These are phyloP conservation scores for Penicillium sumatraense DNA, from an alignment of 2,329 filamentous ascomycete genomes.

Conservation along the genomic window DNA sequence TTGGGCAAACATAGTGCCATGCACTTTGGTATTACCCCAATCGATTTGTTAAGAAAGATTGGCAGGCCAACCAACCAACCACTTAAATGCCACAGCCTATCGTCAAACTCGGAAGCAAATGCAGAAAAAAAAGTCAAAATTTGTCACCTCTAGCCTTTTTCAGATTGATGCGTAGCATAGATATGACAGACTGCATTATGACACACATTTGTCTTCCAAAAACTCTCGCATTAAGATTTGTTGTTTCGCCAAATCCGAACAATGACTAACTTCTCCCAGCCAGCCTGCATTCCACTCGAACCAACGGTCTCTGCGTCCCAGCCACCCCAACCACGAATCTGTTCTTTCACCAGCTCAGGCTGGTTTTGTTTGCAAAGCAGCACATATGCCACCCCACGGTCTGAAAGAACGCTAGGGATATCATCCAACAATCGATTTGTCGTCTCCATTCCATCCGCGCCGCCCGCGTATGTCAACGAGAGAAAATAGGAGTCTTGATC, in stretches of 20 bases:
- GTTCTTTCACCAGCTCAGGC: slow-evolving; percentile 72
- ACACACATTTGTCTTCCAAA: neutral
- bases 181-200: neutral
- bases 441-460: slow-evolving; percentile 89
- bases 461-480: slow-evolving; percentile 86
- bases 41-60: neutral
- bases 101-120: neutral
- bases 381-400: slow-evolving; percentile 81
- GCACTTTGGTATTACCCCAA: neutral
- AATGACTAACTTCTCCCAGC: slow-evolving; percentile 93
- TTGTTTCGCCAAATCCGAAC: slow-evolving; percentile 75
- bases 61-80: neutral
- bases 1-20: neutral
- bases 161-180: neutral
- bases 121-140: neutral
- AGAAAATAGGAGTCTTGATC: slow-evolving; percentile 84
- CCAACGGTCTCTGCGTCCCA: slow-evolving; percentile 83
- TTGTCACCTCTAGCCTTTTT: neutral
- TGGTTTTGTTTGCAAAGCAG: slow-evolving; percentile 89
- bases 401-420: slow-evolving; percentile 67
- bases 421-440: slow-evolving; percentile 77
- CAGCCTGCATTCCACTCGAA: slow-evolving; percentile 81
- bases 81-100: neutral
- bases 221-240: neutral
- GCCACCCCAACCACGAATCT: slow-evolving; percentile 61